Evolutionary conservation across 768 basidiomycete species (phyloP), one percentile per base, ranked within the genome.

Genomic region (Tephrocybe sp.): DNA sequence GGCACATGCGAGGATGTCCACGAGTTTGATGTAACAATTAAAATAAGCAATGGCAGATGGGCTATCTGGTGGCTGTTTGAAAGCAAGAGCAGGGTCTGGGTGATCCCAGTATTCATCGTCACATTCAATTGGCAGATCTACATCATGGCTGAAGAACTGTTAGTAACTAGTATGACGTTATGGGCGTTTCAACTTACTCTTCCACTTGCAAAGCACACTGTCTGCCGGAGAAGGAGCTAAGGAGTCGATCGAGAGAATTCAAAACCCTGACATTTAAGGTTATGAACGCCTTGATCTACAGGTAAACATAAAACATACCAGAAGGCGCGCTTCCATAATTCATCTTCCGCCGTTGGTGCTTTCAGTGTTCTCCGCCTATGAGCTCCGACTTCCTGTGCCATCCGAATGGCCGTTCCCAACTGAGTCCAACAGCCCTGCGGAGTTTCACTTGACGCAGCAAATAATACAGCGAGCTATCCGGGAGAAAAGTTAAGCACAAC

Each of bases 31-130:
- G 36, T 73, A 72, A 43, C 72, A 73, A 47, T 78, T 78, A 63
- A 87, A 85, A 54, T 73, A 84, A 1, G 81, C 58, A 4, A 87
- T 69, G 2, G 62, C 63, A 1, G 82, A 83, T 0, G 83, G 80
- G 60, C 75, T 80, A 7, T 70, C 74, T 6, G 68, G 59, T 1
- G 89, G 89, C 61, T 90, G 89, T 47, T 78, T 70, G 65, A 87
- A 89, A 14, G 75, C 73, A 17, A 69, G 68, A 2, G 71, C 65
- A 1, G 75, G 72, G 48, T 79, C 76, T 43, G 64, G 68, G 34
- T 67, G 68, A 14, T 82, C 76, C 88, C 88, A 92, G 56, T 83
- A 89, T 62, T 86, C 84, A 56, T 89, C 86, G 57, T 80, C 79
- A 39, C 84, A 83, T 49, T 77, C 76, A 1, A 84, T 68, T 0